Evolutionary conservation across 768 basidiomycete genomes (phyloP).

Genomic region (Rhodocollybia butyracea): DNA sequence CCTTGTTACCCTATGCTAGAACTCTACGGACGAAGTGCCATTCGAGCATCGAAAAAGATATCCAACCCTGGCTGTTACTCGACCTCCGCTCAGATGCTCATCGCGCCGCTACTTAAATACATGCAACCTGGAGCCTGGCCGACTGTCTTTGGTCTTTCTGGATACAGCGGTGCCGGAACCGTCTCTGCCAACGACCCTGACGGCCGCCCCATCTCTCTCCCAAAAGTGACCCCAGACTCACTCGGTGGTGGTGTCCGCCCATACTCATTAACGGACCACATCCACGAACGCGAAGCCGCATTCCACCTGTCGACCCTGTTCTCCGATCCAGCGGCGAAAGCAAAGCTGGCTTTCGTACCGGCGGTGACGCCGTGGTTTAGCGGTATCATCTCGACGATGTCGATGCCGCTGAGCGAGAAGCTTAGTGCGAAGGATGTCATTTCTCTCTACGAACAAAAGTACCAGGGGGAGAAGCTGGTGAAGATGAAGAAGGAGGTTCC

Average conservation of each 20-base stretch:
- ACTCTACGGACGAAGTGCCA: slow-evolving; percentile 71
- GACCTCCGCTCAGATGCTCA: slow-evolving; percentile 86
- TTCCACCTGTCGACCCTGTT: slow-evolving; percentile 73
- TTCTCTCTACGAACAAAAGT: slow-evolving; percentile 73
- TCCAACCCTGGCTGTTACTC: slow-evolving; percentile 99
- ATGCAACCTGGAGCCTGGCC: slow-evolving; percentile 61
- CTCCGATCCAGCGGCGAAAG: slow-evolving; percentile 21
- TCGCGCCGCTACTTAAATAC: slow-evolving; percentile 83
- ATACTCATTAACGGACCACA: slow-evolving; percentile 94
- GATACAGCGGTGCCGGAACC: slow-evolving; percentile 95
- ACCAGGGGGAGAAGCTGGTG: slow-evolving; percentile 72
- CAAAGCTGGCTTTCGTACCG: slow-evolving; percentile 84
- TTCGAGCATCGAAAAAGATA: slow-evolving; percentile 77
- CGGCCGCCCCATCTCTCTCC: slow-evolving; percentile 68
- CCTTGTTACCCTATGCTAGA: slow-evolving; percentile 44
- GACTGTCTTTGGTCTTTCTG: slow-evolving; percentile 89
- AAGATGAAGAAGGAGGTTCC: slow-evolving; percentile 68
- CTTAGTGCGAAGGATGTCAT: slow-evolving; percentile 72
- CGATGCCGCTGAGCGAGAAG: slow-evolving; percentile 69
- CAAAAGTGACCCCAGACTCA: slow-evolving; percentile 79
- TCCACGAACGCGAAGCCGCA: slow-evolving; percentile 96
- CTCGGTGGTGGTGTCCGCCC: slow-evolving; percentile 76
- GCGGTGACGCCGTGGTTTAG: slow-evolving; percentile 93
- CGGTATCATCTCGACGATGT: slow-evolving; percentile 87
- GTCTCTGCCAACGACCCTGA: slow-evolving; percentile 63